phyloP scores from a whole-genome alignment of 2,329 filamentous ascomycete genomes.

The Neoascochyta sp. region DNA sequence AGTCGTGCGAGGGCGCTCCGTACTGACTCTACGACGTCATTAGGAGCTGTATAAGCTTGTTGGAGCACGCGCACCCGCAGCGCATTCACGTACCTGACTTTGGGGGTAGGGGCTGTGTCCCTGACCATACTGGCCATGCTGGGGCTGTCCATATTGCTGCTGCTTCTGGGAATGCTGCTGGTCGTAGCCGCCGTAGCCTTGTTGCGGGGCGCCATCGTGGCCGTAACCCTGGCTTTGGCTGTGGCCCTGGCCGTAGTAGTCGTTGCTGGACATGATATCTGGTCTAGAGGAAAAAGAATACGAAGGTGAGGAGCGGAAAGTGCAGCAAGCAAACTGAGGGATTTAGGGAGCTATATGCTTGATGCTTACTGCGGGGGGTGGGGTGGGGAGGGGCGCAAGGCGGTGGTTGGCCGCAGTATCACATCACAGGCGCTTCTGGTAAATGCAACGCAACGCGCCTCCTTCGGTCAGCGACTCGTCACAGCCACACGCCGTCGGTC shows the following conservation, averaged over 20 bases:
- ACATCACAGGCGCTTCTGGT: slow-evolving; percentile 21
- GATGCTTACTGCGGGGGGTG: slow-evolving; percentile 21
- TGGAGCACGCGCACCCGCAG: slow-evolving; percentile 12
- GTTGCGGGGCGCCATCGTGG: slow-evolving; percentile 25
- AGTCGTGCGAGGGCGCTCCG: slow-evolving; percentile 25
- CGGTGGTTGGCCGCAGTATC: slow-evolving; percentile 13
- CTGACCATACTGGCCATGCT: slow-evolving; percentile 29
- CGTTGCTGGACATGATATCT: slow-evolving; percentile 22
- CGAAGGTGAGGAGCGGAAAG: slow-evolving; percentile 1
- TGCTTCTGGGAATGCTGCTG: slow-evolving; percentile 20
- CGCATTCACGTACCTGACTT: slow-evolving; percentile 16
- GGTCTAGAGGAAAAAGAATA: slow-evolving; percentile 1
- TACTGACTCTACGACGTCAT: slow-evolving; percentile 24
- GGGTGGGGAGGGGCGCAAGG: slow-evolving; percentile 8
- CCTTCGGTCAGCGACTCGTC: slow-evolving; percentile 11
- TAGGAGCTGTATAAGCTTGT: slow-evolving; percentile 7
- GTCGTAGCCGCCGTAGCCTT: slow-evolving; percentile 22
- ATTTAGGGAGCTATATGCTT: slow-evolving; percentile 7
- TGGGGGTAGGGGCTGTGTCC: slow-evolving; percentile 29
- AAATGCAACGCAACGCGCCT: slow-evolving; percentile 13
- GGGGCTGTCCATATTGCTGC: slow-evolving; percentile 26
- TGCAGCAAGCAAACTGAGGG: slow-evolving; percentile 6
- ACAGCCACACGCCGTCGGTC: slow-evolving; percentile 11
- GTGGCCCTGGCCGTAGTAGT: slow-evolving; percentile 40
- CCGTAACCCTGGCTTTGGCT: slow-evolving; percentile 24